Evolutionary conservation across 345 rosid species (phyloP), one percentile per base, ranked within the genome.

Genomic region (Gossypium ekmanianum): DNA sequence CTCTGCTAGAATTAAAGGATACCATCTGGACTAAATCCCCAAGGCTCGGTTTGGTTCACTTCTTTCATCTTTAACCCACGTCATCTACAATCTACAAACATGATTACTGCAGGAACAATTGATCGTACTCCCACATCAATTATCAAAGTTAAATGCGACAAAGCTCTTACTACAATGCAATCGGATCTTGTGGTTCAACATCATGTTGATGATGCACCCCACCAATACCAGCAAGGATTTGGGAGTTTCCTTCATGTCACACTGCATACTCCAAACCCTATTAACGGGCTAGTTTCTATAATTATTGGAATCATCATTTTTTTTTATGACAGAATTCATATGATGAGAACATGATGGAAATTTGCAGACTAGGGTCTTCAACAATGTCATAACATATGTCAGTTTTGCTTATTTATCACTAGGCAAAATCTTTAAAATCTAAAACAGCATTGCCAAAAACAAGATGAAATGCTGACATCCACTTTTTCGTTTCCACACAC

Each of bases 321-420:
- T 27, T 34, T 34, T 34, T 34, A n/a, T 26, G 17, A 63, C 70
- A 71, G 9, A 27, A 59, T 58, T 27, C 12, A 9, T 50, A 44
- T 3, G 75, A 71, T 11, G 6, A 56, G 61, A 79, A 29, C 17
- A 29, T 22, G 61, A 20, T 18, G 12, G 56, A 41, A 22, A 61
- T 70, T 47, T 11, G 50, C 61, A 57, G 1, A 69, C n/a, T 22
- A 20, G 48, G 41, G 57, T 73, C 63, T 50, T 71, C 74, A 77
- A 73, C 68, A 43, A 75, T 65, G 71, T 67, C 74, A 76, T 52
- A 29, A 63, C 68, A 50, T 13, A 27, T 56, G 24, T 45, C 17
- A 4, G 4, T 48, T 61, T 74, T 26, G 20, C 43, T 50, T 69
- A 51, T 51, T 69, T 17, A 51, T 69, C 59, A 50, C 17, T 12